Evolutionary conservation across 106 monocot species (phyloP).

Genomic region (Acorus calamus): DNA sequence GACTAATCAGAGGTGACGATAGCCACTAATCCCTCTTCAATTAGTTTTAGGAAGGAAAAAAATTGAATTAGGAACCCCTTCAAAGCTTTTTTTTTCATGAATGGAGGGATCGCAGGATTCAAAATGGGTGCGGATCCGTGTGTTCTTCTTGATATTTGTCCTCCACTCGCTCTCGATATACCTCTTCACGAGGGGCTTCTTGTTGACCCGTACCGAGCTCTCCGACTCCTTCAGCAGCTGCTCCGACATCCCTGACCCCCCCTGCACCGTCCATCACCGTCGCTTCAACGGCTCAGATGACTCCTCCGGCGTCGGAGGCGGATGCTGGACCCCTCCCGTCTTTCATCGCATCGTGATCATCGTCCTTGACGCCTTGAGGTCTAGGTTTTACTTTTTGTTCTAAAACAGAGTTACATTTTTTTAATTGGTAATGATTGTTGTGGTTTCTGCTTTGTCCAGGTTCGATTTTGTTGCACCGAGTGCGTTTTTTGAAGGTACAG

Average conservation of each 20-base stretch:
- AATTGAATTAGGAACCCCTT: too few relatives aligned
- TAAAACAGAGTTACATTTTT: too few relatives aligned
- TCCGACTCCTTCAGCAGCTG: constrained; percentile 42
- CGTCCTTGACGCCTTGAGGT: constrained; percentile 89
- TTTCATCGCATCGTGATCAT: constrained; percentile 78
- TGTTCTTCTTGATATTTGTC: constrained; percentile 47
- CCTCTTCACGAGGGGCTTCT: constrained; percentile 93
- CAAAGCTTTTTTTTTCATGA: too few relatives aligned
- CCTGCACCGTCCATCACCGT: constrained; percentile 12
- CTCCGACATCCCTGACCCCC: constrained; percentile 35
- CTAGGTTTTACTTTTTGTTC: too few relatives aligned
- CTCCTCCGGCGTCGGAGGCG: background rate
- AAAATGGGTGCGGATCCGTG: constrained; percentile 12
- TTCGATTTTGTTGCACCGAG: constrained; percentile 92
- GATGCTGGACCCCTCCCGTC: constrained; percentile 70
- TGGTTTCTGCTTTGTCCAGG: constrained; percentile 14
- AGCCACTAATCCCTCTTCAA: too few relatives aligned
- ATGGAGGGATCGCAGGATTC: background rate
- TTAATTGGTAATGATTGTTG: too few relatives aligned
- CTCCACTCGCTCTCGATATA: constrained; percentile 54
- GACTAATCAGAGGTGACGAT: too few relatives aligned
- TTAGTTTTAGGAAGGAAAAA: too few relatives aligned
- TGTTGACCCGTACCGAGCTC: constrained; percentile 95
- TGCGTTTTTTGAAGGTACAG: constrained; percentile 61
- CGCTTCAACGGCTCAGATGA: background rate